A percentile compares a stretch with the other conserved stretches of the same genome.
phyloP scores from a whole-genome alignment of 345 rosid genomes.

The Lumnitzera littorea region DNA sequence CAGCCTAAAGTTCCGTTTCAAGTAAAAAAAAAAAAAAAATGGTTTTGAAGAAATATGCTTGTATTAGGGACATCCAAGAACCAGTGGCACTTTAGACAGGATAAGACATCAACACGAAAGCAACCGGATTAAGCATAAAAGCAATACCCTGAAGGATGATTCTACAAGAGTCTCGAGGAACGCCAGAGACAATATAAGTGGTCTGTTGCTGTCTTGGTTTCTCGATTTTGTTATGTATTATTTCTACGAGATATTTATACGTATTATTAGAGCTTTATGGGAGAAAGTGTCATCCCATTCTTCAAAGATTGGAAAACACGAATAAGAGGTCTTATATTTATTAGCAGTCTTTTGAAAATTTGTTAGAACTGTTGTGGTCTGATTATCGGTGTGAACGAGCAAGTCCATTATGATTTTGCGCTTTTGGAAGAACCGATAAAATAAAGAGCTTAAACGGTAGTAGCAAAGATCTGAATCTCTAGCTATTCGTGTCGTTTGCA shows the following conservation, averaged over 20 bases:
- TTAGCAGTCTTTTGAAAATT: no score
- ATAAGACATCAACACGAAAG: conserved; percentile 8
- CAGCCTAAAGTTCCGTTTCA: conserved; percentile 31
- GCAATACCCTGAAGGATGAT: not conserved
- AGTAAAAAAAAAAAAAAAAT: conserved; percentile 3
- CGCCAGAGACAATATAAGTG: not conserved
- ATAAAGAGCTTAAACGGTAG: no score
- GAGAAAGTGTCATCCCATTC: not conserved
- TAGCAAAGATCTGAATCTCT: no score
- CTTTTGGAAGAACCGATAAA: no score
- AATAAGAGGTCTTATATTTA: no score
- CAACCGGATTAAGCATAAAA: not conserved
- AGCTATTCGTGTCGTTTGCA: no score
- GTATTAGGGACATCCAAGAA: conserved; percentile 27
- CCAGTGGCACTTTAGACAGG: conserved; percentile 2
- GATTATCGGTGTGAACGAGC: no score
- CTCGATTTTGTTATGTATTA: conserved; percentile 4
- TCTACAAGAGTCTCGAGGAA: not conserved
- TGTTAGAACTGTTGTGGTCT: no score
- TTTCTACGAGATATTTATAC: not conserved
- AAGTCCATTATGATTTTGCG: no score
- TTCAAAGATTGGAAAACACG: not conserved
- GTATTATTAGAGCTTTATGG: conserved; percentile 1
- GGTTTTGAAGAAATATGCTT: conserved; percentile 34
- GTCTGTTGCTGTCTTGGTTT: not conserved